Percentiles rank a stretch among this genome's conserved stretches.
Evolutionary conservation across 2,329 filamentous ascomycete genomes (phyloP).

Genomic region (Cercospora sesami): DNA sequence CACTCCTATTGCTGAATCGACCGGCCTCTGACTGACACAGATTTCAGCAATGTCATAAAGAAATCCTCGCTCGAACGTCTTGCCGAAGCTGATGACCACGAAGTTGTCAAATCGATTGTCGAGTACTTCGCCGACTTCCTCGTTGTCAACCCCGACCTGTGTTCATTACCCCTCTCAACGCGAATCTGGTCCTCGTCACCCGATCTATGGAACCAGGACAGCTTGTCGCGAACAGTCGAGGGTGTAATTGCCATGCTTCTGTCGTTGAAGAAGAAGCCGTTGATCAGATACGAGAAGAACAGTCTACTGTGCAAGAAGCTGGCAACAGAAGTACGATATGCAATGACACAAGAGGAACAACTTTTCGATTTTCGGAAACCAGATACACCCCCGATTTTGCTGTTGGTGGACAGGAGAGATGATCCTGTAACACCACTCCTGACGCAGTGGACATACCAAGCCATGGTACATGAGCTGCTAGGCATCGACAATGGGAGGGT

Average conservation of each 20-base stretch:
- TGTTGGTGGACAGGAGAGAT: slow-evolving; percentile 87
- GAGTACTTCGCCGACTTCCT: slow-evolving; percentile 97
- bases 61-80: slow-evolving; percentile 93
- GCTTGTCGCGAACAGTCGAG: slow-evolving; percentile 81
- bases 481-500: slow-evolving; percentile 96
- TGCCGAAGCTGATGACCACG: slow-evolving; percentile 95
- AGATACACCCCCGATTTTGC: slow-evolving; percentile 88
- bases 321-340: slow-evolving; percentile 86
- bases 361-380: slow-evolving; percentile 94
- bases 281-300: slow-evolving; percentile 91
- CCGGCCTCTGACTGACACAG: slow-evolving; percentile 45
- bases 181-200: slow-evolving; percentile 49
- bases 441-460: slow-evolving; percentile 98
- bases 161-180: slow-evolving; percentile 35
- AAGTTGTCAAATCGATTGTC: slow-evolving; percentile 90
- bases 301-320: slow-evolving; percentile 89
- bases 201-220: slow-evolving; percentile 88
- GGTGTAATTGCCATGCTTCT: slow-evolving; percentile 81
- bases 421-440: slow-evolving; percentile 92
- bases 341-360: slow-evolving; percentile 92
- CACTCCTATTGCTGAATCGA: slow-evolving; percentile 4
- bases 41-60: slow-evolving; percentile 96
- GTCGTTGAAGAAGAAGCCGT: slow-evolving; percentile 91
- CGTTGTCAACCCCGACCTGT: slow-evolving; percentile 87
- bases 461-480: slow-evolving; percentile 97